phyloP scores from a whole-genome alignment of 768 basidiomycete species.

The Boletus patriciae region DNA sequence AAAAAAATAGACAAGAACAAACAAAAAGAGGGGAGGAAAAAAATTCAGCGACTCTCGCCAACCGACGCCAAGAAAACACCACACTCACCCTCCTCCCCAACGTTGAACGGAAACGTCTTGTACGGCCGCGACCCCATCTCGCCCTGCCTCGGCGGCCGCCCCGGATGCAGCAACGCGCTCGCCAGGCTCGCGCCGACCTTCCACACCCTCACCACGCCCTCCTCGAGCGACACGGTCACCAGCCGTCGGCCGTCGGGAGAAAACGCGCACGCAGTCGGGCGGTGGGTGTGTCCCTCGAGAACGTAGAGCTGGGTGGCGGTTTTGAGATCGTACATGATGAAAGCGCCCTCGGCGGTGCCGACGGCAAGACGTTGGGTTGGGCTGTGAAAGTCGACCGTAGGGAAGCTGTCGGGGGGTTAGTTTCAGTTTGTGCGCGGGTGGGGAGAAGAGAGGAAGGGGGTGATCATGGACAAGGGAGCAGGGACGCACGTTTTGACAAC shows the following conservation, averaged over 20 bases:
- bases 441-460: background rate
- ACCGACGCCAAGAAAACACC: background rate
- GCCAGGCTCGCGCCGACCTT: conserved; percentile 90
- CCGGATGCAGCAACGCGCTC: conserved; percentile 81
- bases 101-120: conserved; percentile 83
- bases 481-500: conserved; percentile 84
- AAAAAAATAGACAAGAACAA: no score
- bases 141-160: conserved; percentile 89
- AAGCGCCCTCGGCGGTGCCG: conserved; percentile 91
- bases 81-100: conserved; percentile 76
- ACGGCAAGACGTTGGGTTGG: conserved; percentile 85
- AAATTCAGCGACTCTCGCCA: no score
- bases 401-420: conserved; percentile 55
- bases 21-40: no score
- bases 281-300: conserved; percentile 85
- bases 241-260: conserved; percentile 91
- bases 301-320: conserved; percentile 94
- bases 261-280: conserved; percentile 82
- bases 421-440: background rate
- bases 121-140: conserved; percentile 79
- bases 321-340: conserved; percentile 95
- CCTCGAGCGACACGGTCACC: conserved; percentile 84
- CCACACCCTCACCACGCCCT: conserved; percentile 87
- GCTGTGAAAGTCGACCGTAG: conserved; percentile 92
- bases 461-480: no score